Evolutionary conservation across 352 stramenopile species (phyloP).

Genomic region (Pythium brassicae): DNA sequence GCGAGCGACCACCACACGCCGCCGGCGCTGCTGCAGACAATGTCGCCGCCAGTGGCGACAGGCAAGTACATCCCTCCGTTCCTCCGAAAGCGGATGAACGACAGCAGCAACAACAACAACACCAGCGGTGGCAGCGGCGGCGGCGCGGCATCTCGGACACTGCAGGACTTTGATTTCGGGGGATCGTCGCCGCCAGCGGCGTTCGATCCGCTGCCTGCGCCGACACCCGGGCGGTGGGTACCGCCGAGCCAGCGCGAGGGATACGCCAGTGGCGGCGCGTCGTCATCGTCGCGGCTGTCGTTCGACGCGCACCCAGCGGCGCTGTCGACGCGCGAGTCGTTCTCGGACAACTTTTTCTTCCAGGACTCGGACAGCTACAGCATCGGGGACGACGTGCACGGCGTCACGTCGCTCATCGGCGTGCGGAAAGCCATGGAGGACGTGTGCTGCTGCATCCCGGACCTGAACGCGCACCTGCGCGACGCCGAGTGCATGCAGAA

Average conservation of each 20-base stretch:
- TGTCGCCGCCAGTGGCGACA: slow-evolving; percentile 47
- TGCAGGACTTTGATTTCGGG: slow-evolving; percentile 5
- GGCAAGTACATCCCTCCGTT: slow-evolving; percentile 77
- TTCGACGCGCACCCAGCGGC: slow-evolving; percentile 33
- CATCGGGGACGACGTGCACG: slow-evolving; percentile 58
- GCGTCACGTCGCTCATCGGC: slow-evolving; percentile 76
- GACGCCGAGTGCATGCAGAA: slow-evolving; percentile 34
- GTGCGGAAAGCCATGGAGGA: slow-evolving; percentile 78
- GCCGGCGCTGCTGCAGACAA: slow-evolving; percentile 41
- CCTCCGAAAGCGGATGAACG: slow-evolving; percentile 45
- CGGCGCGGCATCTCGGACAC: not conserved
- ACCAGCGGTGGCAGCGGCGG: not conserved
- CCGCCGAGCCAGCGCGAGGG: slow-evolving; percentile 54
- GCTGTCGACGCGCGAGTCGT: slow-evolving; percentile 42
- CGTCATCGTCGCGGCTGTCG: slow-evolving; percentile 27
- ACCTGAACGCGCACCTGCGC: slow-evolving; percentile 52
- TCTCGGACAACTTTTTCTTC: slow-evolving; percentile 49
- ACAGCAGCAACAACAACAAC: slow-evolving; percentile 2
- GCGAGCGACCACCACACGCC: slow-evolving; percentile 4
- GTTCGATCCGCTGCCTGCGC: slow-evolving; percentile 30
- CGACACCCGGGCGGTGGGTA: slow-evolving; percentile 41
- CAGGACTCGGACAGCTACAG: slow-evolving; percentile 72
- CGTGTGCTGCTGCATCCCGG: slow-evolving; percentile 75
- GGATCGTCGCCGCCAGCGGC: slow-evolving; percentile 28
- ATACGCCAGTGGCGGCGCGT: slow-evolving; percentile 12